phyloP scores from a whole-genome alignment of 2,329 filamentous ascomycete genomes.

The Beauveria sp. region DNA sequence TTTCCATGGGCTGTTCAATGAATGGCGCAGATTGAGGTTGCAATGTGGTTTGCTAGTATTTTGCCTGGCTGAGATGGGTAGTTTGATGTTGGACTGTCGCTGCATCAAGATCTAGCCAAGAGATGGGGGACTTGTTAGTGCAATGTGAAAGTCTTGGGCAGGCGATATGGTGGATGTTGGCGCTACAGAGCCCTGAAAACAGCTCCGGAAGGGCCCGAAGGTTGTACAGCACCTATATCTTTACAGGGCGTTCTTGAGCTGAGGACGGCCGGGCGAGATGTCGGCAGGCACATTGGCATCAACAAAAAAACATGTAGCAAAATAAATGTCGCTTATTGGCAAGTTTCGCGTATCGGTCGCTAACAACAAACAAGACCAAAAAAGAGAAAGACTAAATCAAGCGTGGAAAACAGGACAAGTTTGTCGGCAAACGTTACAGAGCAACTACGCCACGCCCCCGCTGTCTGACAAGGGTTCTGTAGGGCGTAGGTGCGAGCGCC shows the following conservation, averaged over 20 bases:
- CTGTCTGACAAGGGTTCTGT: not conserved
- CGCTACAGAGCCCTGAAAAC: not conserved
- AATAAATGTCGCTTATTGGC: not conserved
- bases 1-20: not conserved
- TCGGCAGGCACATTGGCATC: too few species aligned
- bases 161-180: not conserved
- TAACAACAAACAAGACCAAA: too few species aligned
- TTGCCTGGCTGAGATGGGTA: not conserved
- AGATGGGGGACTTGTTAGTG: not conserved
- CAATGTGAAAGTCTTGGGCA: not conserved
- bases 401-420: too few species aligned
- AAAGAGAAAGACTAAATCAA: too few species aligned
- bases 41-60: not conserved
- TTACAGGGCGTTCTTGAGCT: not conserved
- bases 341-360: too few species aligned
- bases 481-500: conserved; percentile 3
- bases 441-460: not conserved
- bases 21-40: not conserved
- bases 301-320: too few species aligned
- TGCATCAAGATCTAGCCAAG: not conserved
- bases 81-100: not conserved
- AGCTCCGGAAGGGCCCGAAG: not conserved
- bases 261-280: too few species aligned
- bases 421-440: too few species aligned
- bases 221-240: not conserved